Evolutionary conservation across 371 early-diverging fungal species (phyloP).

Genomic region (Gilbertella persicaria): DNA sequence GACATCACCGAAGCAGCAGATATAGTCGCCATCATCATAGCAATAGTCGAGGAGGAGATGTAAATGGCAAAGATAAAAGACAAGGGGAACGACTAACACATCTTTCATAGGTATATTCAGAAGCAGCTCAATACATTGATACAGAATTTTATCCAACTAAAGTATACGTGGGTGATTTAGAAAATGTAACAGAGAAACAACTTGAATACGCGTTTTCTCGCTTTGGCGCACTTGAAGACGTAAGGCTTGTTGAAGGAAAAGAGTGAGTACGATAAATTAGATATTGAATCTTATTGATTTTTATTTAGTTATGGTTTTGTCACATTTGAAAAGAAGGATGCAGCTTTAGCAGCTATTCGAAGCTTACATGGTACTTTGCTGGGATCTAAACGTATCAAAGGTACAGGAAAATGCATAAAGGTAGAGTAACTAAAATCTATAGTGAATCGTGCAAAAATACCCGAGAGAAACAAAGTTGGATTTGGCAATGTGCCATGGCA

Average conservation of each 20-base stretch:
- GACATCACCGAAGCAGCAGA: constrained; percentile 1
- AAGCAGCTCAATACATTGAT: constrained; percentile 59
- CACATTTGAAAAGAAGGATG: constrained; percentile 48
- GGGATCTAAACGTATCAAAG: constrained; percentile 52
- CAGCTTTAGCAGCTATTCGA: constrained; percentile 50
- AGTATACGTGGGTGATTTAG: constrained; percentile 58
- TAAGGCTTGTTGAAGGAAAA: constrained; percentile 61
- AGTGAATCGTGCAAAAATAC: constrained; percentile 65
- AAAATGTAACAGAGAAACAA: constrained; percentile 33
- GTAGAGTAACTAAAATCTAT: background rate
- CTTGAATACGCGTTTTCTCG: constrained; percentile 49
- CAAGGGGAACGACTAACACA: too few species aligned
- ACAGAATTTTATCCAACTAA: constrained; percentile 61
- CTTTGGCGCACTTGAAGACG: constrained; percentile 52
- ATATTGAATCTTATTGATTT: background rate
- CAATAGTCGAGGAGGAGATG: constrained; percentile 4
- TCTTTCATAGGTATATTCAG: constrained; percentile 44
- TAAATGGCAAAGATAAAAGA: constrained; percentile 26
- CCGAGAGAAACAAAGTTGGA: constrained; percentile 60
- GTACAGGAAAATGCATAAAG: constrained; percentile 10
- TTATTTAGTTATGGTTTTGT: constrained; percentile 53
- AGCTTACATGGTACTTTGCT: constrained; percentile 53
- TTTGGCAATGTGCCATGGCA: constrained; percentile 65
- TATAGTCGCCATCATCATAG: constrained; percentile 12
- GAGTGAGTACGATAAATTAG: constrained; percentile 32